Conservation (phyloP, 2,329 filamentous ascomycete species). For the Aureobasidium sp. region DNA sequence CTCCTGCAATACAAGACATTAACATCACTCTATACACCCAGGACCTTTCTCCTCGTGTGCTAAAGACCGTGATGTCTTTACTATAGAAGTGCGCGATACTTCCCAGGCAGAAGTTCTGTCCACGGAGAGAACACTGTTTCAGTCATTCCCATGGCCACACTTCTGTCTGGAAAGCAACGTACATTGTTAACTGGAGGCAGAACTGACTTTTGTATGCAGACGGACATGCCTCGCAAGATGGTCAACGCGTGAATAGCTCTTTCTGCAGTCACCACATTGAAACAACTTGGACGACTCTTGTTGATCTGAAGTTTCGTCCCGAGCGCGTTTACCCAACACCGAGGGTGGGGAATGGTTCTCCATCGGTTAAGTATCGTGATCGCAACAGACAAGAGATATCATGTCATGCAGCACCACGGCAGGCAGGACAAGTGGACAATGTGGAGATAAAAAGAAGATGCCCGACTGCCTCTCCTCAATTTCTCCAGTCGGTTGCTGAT, state of each 20-base stretch:
- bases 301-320: constrained; percentile 7
- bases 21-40: neutral
- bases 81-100: too few species aligned
- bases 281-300: constrained; percentile 26
- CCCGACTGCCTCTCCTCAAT: neutral
- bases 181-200: too few species aligned
- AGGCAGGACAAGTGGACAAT: neutral
- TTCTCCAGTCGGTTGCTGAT: neutral
- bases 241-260: constrained; percentile 44
- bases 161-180: too few species aligned
- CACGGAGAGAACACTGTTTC: too few species aligned
- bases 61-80: too few species aligned
- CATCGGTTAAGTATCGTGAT: neutral
- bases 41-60: too few species aligned
- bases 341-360: constrained; percentile 12
- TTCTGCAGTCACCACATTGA: constrained; percentile 45
- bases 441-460: constrained; percentile 13
- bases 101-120: too few species aligned
- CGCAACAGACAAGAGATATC: constrained; percentile 6
- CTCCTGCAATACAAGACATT: constrained; percentile 24
- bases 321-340: constrained; percentile 13
- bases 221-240: constrained; percentile 45
- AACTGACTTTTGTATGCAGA: constrained; percentile 29
- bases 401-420: constrained; percentile 9
- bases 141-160: too few species aligned